Conservation (phyloP, 441 rosid species). For the Eutrema salsugineum region DNA sequence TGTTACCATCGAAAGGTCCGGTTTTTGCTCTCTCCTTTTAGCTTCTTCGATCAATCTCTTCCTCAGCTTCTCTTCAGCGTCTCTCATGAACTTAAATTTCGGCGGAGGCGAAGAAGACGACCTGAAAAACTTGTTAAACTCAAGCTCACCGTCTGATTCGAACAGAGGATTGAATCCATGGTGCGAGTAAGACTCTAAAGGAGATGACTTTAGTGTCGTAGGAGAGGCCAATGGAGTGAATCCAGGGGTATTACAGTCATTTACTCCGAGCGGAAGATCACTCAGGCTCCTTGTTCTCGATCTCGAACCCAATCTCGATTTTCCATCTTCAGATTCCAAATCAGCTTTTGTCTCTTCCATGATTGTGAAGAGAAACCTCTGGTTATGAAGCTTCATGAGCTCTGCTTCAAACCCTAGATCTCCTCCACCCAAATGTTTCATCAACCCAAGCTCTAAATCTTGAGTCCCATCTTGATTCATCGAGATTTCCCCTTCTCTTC, state of each 20-base stretch:
- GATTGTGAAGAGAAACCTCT: conserved; percentile 90
- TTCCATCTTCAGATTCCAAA: conserved; percentile 90
- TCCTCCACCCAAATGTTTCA: conserved; percentile 55
- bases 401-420: conserved; percentile 58
- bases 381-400: conserved; percentile 91
- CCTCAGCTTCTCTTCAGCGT: conserved; percentile 79
- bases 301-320: conserved; percentile 50
- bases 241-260: conserved; percentile 40
- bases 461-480: conserved; percentile 27
- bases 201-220: conserved; percentile 37
- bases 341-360: conserved; percentile 92
- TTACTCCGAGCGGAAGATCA: conserved; percentile 39
- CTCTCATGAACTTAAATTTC: conserved; percentile 86
- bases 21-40: conserved; percentile 30
- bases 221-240: conserved; percentile 76
- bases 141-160: conserved; percentile 60
- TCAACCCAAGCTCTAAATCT: conserved; percentile 60
- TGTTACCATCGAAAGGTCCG: background rate
- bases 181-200: conserved; percentile 39
- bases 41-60: conserved; percentile 62
- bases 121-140: conserved; percentile 39
- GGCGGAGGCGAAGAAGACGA: conserved; percentile 80
- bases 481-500: conserved; percentile 10
- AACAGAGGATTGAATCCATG: conserved; percentile 84
- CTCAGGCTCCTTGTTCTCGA: conserved; percentile 80